These are phyloP conservation scores for Alternaria sp. DNA, from an alignment of 2,329 filamentous ascomycete species.

Conservation along the genomic window DNA sequence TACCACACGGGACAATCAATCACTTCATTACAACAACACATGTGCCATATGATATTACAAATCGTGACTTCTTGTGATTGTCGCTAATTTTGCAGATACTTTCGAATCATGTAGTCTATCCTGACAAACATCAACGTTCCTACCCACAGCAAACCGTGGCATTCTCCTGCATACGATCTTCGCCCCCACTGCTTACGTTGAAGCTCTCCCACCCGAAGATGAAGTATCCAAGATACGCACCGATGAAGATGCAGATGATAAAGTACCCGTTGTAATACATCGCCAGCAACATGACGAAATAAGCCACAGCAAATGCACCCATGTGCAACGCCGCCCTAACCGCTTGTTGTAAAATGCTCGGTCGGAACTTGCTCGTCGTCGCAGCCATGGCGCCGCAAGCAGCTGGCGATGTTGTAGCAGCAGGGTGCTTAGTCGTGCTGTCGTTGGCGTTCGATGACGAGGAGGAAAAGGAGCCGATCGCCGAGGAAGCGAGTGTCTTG, in stretches of 20 bases:
- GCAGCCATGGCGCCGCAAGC: not conserved
- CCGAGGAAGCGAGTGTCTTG: slow-evolving; percentile 16
- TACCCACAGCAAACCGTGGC: slow-evolving; percentile 46
- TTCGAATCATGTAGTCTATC: not conserved
- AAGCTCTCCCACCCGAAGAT: slow-evolving; percentile 47
- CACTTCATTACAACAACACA: not conserved
- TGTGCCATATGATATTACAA: not conserved
- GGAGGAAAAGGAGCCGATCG: slow-evolving; percentile 15
- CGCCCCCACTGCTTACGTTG: slow-evolving; percentile 26
- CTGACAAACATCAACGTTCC: not conserved
- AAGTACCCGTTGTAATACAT: slow-evolving; percentile 76
- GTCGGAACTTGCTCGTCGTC: slow-evolving; percentile 49
- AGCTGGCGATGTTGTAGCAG: slow-evolving; percentile 5
- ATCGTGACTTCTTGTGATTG: not conserved
- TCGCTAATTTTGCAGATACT: not conserved
- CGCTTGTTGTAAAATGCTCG: slow-evolving; percentile 70
- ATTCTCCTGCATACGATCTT: slow-evolving; percentile 42
- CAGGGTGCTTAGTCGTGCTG: slow-evolving; percentile 17
- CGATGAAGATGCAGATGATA: slow-evolving; percentile 57
- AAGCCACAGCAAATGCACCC: slow-evolving; percentile 76
- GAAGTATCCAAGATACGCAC: slow-evolving; percentile 45
- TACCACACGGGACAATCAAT: not conserved
- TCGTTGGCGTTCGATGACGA: slow-evolving; percentile 17
- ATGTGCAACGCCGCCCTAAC: slow-evolving; percentile 74
- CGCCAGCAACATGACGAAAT: slow-evolving; percentile 77